A percentile compares a stretch with the other conserved stretches of the same genome.
phyloP scores from a whole-genome alignment of 805 yeast genomes.

The Candida boidinii region DNA sequence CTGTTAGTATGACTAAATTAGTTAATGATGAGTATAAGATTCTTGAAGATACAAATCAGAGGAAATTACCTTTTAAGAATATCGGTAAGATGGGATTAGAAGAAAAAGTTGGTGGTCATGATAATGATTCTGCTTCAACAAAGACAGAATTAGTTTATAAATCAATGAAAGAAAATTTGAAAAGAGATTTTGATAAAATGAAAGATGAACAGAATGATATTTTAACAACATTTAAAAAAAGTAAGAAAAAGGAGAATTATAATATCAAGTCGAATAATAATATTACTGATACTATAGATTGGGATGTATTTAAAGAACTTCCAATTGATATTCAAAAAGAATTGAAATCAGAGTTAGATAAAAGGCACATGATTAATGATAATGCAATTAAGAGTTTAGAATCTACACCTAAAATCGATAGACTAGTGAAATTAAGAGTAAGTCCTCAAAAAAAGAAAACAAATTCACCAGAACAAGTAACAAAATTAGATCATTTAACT shows the following conservation, averaged over 20 bases:
- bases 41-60: slow-evolving; percentile 19
- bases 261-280: not conserved
- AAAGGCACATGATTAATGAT: slow-evolving; percentile 20
- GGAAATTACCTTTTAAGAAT: slow-evolving; percentile 25
- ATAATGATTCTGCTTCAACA: not conserved
- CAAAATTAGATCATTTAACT: slow-evolving; percentile 3
- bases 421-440: too few species aligned
- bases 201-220: not conserved
- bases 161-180: not conserved
- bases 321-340: slow-evolving; percentile 65
- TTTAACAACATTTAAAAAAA: not conserved
- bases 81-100: not conserved
- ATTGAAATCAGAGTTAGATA: slow-evolving; percentile 40
- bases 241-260: not conserved
- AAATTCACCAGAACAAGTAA: slow-evolving; percentile 6
- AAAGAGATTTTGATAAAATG: not conserved
- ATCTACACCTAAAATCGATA: not conserved
- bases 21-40: slow-evolving; percentile 24
- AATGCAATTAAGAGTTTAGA: too few species aligned
- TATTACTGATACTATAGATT: slow-evolving; percentile 30
- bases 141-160: not conserved
- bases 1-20: slow-evolving; percentile 59
- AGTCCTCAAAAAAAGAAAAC: slow-evolving; percentile 15
- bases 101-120: not conserved
- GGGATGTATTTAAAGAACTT: slow-evolving; percentile 53